Base-by-base conservation (phyloP, 805 yeast genomes). In the Ogataea pini region DNA sequence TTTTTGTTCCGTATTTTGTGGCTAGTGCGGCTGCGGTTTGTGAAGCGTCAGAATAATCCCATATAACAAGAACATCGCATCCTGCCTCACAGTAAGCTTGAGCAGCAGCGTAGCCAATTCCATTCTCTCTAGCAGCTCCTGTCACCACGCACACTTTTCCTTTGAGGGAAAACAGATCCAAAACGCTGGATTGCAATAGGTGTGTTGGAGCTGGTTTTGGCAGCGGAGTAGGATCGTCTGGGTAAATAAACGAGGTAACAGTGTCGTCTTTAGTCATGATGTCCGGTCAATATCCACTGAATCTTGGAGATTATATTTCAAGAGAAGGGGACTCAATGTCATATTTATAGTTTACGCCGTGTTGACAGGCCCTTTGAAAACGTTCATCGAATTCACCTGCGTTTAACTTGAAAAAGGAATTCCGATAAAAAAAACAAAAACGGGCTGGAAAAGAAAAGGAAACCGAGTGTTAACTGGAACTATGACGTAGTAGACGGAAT, bases 1-100 rank as follows among this genome's bases (percentile, higher is more conserved):
- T 55, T 33, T 52, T 58, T 9, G 58, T 52, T 8, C 65, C 64
- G 44, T 55, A 67, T 60, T 55, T 64, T 57, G 43, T 33, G 4
- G 54, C 45, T n/a, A 63, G 47, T 9, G 28, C 36, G 22, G 49
- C 54, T 29, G 55, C 52, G 13, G 61, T 51, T 33, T 53, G 57
- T 3, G 57, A 42, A 36, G 61, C 55, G 50, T 59, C 67, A 36
- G 44, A 44, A 52, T 54, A 67, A 55, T 60, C 69, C 68, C 73
- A 70, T 40, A 72, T 60, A 40, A 88, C 88, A 28, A 89, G 79
- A 36, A 47, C 63, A 53, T 85, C 85, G 8, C 95, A 96, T 44
- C 96, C 96, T 3, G 92, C 92, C 69, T 87, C 92, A 42, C 90
- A 86, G 60, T 74, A 87, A 2, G 89, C 91, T 65, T 82, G 86